Percentiles rank a stretch among this genome's conserved stretches.
Conservation (phyloP, 306 rosid genomes). For the Sindora glabra region DNA sequence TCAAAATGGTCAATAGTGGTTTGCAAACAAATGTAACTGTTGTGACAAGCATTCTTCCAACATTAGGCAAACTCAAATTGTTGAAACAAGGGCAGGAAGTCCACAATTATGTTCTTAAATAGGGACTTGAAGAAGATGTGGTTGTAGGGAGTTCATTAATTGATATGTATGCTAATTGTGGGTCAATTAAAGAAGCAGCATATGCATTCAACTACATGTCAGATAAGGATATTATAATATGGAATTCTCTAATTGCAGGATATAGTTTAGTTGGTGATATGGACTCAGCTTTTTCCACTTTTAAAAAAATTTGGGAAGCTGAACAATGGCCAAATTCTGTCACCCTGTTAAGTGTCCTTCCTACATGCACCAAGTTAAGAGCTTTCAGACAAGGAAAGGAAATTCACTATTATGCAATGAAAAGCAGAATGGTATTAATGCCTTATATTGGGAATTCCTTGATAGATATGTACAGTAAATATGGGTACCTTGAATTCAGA, state of each 20-base stretch:
- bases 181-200: constrained; percentile 31
- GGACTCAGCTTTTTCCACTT: constrained; percentile 20
- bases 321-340: constrained; percentile 33
- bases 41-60: constrained; percentile 10
- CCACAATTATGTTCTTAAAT: constrained; percentile 29
- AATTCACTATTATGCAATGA: constrained; percentile 39
- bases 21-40: constrained; percentile 23
- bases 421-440: constrained; percentile 16
- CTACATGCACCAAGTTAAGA: constrained; percentile 35
- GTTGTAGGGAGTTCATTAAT: constrained; percentile 29
- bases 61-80: constrained; percentile 32
- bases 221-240: constrained; percentile 20
- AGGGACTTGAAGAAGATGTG: constrained; percentile 22
- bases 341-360: constrained; percentile 36
- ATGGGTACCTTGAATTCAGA: constrained; percentile 33
- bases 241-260: constrained; percentile 42
- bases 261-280: constrained; percentile 25
- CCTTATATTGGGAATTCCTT: constrained; percentile 31
- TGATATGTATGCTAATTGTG: constrained; percentile 42
- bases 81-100: constrained; percentile 36
- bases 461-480: constrained; percentile 40
- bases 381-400: constrained; percentile 37
- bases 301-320: constrained; percentile 24
- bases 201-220: constrained; percentile 16
- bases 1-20: constrained; percentile 26